Conservation (phyloP, 148 eudicot genomes). For the Limonium bicolor region DNA sequence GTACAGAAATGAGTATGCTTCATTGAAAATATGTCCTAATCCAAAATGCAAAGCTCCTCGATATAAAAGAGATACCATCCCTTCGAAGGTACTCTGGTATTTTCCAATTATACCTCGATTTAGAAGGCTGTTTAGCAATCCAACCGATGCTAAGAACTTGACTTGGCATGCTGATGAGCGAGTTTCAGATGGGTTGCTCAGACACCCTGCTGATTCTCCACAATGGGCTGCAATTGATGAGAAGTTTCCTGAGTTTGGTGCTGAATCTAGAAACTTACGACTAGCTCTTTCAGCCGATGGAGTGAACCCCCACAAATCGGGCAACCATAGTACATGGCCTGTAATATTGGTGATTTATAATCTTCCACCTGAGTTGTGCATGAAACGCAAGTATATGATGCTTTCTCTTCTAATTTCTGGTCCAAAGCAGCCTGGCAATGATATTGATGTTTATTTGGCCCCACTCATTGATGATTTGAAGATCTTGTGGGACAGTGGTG, state of each 20-base stretch:
- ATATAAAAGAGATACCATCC: neutral
- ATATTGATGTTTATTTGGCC: slow-evolving; percentile 3
- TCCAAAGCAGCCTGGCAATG: slow-evolving; percentile 3
- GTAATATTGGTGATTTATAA: slow-evolving; percentile 10
- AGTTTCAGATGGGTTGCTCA: neutral
- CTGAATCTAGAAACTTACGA: slow-evolving; percentile 10
- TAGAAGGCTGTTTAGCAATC: slow-evolving; percentile 9
- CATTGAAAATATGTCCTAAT: neutral
- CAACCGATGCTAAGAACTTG: slow-evolving; percentile 6
- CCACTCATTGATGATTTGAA: slow-evolving; percentile 7
- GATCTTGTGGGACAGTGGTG: slow-evolving; percentile 8
- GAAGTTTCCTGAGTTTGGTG: neutral
- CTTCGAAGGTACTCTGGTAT: slow-evolving; percentile 1
- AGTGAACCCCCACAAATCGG: slow-evolving; percentile 1
- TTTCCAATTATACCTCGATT: slow-evolving; percentile 17
- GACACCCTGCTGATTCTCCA: slow-evolving; percentile 8
- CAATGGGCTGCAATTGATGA: slow-evolving; percentile 14
- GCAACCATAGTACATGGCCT: slow-evolving; percentile 11
- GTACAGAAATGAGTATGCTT: neutral
- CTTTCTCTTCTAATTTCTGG: slow-evolving; percentile 9
- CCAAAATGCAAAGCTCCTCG: neutral
- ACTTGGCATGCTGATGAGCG: slow-evolving; percentile 12
- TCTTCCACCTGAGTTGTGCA: slow-evolving; percentile 11
- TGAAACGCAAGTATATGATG: slow-evolving; percentile 16
- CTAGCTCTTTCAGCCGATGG: slow-evolving; percentile 16